These are phyloP conservation scores for Podochytrium sp. DNA, from an alignment of 192 early-diverging fungal species.

Conservation along the genomic window DNA sequence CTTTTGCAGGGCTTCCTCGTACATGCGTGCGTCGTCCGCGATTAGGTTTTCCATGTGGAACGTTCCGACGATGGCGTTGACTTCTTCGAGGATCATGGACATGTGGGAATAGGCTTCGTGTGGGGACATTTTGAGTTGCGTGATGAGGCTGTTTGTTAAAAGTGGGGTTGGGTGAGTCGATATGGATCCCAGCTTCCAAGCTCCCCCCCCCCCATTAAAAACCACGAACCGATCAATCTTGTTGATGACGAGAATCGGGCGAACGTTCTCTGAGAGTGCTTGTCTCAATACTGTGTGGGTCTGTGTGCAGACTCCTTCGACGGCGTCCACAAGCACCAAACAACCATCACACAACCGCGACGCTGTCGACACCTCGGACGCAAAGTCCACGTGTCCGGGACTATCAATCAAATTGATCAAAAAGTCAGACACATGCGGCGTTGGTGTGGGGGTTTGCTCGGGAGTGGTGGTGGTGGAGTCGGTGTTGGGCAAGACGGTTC, in stretches of 20 bases:
- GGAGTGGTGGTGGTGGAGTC: background rate
- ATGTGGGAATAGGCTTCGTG: constrained; percentile 91
- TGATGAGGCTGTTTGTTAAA: constrained; percentile 67
- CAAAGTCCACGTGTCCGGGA: constrained; percentile 98
- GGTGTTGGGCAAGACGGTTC: background rate
- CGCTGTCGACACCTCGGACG: constrained; percentile 98
- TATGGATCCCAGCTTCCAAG: too few relatives aligned
- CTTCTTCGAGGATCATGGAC: constrained; percentile 94
- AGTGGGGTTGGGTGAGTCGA: too few relatives aligned
- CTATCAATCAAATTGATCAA: constrained; percentile 97
- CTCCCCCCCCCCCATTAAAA: background rate
- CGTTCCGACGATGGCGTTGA: constrained; percentile 94
- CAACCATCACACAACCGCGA: constrained; percentile 95
- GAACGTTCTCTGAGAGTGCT: constrained; percentile 90
- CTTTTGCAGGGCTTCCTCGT: constrained; percentile 49
- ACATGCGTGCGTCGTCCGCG: constrained; percentile 69
- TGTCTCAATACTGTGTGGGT: constrained; percentile 95
- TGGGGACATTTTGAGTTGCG: constrained; percentile 90
- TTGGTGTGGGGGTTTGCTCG: background rate
- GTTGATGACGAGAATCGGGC: constrained; percentile 94
- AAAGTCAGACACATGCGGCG: constrained; percentile 63
- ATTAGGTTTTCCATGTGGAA: constrained; percentile 90
- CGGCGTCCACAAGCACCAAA: constrained; percentile 93
- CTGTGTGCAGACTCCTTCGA: constrained; percentile 98
- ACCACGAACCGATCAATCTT: constrained; percentile 83